Evolutionary conservation across 148 eudicot species (phyloP), one percentile per base, ranked within the genome.

Genomic region (Rhododendron molle): DNA sequence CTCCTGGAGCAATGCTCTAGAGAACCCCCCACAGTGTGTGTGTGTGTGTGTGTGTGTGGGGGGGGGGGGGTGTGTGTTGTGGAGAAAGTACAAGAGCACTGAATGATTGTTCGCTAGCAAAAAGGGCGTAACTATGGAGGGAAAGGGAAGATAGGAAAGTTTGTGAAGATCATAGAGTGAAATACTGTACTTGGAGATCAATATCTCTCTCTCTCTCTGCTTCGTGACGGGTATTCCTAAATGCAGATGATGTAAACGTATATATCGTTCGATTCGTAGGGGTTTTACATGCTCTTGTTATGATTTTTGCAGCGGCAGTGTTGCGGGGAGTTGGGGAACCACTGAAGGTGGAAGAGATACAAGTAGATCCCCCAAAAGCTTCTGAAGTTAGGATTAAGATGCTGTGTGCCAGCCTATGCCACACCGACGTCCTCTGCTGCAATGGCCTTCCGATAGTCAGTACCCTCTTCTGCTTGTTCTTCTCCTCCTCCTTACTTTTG

Each of bases 361-460:
- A 85, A 50, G 92, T 91, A 26, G 94, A 88, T 13, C 86, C 94
- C 15, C 94, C 94, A 2, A 87, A 83, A 85, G 36, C 81, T 1
- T 65, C 49, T 1, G 92, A 92, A 89, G 90, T 92, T 30, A 67
- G 93, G 52, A 46, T 92, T 18, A 91, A 87, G 88, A 91, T 92
- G 90, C 43, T 87, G 3, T 92, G 46, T 62, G 91, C 94, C 11
- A 89, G 93, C 78, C 72, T 91, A 2, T 92, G 94, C 76, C 94
- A 92, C 78, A 88, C 93, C 14, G 94, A 92, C 58, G 34, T 92
- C 52, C 78, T 92, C 1, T 62, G 87, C 85, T 81, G 84, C 87
- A 30, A 76, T 13, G 92, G 91, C n/a, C 50, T 84, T 58, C 90
- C 89, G 5, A 20, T 46, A 8, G 92, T 92, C 36, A 76, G 85